Evolutionary conservation across 257 asterid genomes (phyloP).

Genomic region (Nicotiana noctiflora): DNA sequence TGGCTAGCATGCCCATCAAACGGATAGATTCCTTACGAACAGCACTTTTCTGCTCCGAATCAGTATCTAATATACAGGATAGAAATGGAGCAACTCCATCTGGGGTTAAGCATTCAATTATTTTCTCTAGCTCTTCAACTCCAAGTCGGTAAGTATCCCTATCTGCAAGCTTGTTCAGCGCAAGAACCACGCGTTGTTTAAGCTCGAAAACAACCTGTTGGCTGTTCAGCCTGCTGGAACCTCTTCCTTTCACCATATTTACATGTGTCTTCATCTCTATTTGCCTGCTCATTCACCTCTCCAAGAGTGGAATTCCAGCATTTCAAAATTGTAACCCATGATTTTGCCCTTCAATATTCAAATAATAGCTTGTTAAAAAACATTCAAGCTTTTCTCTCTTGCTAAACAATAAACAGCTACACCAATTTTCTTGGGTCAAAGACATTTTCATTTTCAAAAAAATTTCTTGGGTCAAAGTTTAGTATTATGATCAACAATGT

Average conservation of each 20-base stretch:
- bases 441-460: slow-evolving; percentile 1
- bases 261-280: slow-evolving; percentile 44
- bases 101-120: slow-evolving; percentile 53
- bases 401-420: background rate
- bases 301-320: background rate
- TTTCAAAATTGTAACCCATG: slow-evolving; percentile 9
- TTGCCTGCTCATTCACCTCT: slow-evolving; percentile 6
- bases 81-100: slow-evolving; percentile 67
- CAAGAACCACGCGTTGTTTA: slow-evolving; percentile 67
- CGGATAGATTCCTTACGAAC: slow-evolving; percentile 92
- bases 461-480: slow-evolving; percentile 1
- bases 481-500: slow-evolving; percentile 17
- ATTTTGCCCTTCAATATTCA: slow-evolving; percentile 21
- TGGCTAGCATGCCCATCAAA: slow-evolving; percentile 63
- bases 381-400: background rate
- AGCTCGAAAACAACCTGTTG: slow-evolving; percentile 75
- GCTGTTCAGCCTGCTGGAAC: slow-evolving; percentile 40
- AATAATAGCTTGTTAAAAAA: slow-evolving; percentile 7
- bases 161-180: slow-evolving; percentile 85
- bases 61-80: slow-evolving; percentile 80
- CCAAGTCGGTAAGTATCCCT: slow-evolving; percentile 86
- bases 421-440: background rate
- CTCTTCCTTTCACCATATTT: slow-evolving; percentile 56
- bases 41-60: slow-evolving; percentile 67
- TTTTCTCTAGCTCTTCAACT: slow-evolving; percentile 75